Conservation (phyloP, 192 early-diverging fungal species). For the Podila horticola region DNA sequence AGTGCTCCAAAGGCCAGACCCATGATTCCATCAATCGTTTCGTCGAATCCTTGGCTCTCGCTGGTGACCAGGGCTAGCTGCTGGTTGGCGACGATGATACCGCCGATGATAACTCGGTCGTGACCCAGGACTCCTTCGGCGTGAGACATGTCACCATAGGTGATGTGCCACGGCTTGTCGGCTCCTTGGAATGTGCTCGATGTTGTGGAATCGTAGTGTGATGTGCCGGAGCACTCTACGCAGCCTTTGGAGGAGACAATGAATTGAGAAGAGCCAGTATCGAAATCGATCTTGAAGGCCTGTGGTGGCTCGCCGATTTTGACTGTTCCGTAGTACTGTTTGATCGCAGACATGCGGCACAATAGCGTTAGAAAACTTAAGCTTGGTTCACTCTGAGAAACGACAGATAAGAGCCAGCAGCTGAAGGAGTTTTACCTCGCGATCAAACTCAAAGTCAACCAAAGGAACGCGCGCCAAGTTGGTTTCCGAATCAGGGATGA, state of each 20-base stretch:
- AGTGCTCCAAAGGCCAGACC: constrained; percentile 67
- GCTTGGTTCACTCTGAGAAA: no score
- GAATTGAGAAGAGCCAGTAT: constrained; percentile 74
- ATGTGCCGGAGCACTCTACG: constrained; percentile 25
- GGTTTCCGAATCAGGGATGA: neutral
- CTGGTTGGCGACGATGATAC: neutral
- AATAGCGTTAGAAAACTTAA: neutral
- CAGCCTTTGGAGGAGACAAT: constrained; percentile 36
- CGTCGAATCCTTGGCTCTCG: constrained; percentile 58
- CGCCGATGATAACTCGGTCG: constrained; percentile 11
- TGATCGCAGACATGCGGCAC: neutral
- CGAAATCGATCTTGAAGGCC: constrained; percentile 74
- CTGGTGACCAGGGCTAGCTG: constrained; percentile 54
- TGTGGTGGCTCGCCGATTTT: constrained; percentile 72
- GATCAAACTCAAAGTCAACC: constrained; percentile 26
- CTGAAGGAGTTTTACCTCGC: constrained; percentile 10
- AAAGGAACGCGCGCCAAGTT: constrained; percentile 10
- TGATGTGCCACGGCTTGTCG: constrained; percentile 15
- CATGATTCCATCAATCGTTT: constrained; percentile 67
- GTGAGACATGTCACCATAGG: constrained; percentile 20
- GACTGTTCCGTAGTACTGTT: constrained; percentile 72
- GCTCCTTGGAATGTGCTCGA: constrained; percentile 54
- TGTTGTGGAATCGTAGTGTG: constrained; percentile 49
- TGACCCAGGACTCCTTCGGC: constrained; percentile 15
- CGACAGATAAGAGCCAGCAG: neutral